Conservation (phyloP, 345 rosid species). For the Brassica juncea region DNA sequence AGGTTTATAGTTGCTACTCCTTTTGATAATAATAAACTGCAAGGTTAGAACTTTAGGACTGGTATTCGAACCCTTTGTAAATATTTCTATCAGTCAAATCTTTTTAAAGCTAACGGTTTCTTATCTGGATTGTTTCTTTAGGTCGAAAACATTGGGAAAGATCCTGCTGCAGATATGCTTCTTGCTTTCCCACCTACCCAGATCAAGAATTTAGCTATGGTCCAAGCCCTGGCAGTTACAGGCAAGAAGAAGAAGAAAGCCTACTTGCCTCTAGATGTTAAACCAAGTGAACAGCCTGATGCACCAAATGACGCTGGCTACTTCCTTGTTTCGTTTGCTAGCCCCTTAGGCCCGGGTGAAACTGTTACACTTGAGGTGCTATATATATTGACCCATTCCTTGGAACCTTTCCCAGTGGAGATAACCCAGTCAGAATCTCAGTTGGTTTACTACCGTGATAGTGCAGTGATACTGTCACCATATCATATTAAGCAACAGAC, state of each 20-base stretch:
- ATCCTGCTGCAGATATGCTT: slow-evolving; percentile 67
- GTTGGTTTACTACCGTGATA: slow-evolving; percentile 81
- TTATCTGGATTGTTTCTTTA: slow-evolving; percentile 39
- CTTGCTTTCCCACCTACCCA: slow-evolving; percentile 86
- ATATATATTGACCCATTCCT: slow-evolving; percentile 73
- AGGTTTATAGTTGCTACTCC: background rate
- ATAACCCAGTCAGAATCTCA: slow-evolving; percentile 95
- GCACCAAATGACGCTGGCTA: slow-evolving; percentile 73
- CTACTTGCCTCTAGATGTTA: slow-evolving; percentile 58
- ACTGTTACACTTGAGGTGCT: slow-evolving; percentile 73
- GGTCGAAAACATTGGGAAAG: slow-evolving; percentile 80
- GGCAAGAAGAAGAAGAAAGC: slow-evolving; percentile 85
- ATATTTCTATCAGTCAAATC: too few species aligned
- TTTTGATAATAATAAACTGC: background rate
- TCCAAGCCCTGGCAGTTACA: slow-evolving; percentile 69
- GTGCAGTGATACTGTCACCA: slow-evolving; percentile 74
- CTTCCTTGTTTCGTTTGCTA: slow-evolving; percentile 54
- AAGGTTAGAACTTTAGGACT: background rate
- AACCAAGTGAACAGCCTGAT: slow-evolving; percentile 64
- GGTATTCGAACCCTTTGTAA: background rate
- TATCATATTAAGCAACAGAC: slow-evolving; percentile 77
- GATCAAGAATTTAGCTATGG: slow-evolving; percentile 63
- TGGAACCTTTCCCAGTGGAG: slow-evolving; percentile 93
- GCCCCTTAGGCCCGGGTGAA: slow-evolving; percentile 64
- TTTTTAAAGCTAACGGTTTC: background rate